Percentiles rank a stretch among this genome's conserved stretches.
Evolutionary conservation across 441 rosid genomes (phyloP).

Genomic region (Isatis lusitanica): DNA sequence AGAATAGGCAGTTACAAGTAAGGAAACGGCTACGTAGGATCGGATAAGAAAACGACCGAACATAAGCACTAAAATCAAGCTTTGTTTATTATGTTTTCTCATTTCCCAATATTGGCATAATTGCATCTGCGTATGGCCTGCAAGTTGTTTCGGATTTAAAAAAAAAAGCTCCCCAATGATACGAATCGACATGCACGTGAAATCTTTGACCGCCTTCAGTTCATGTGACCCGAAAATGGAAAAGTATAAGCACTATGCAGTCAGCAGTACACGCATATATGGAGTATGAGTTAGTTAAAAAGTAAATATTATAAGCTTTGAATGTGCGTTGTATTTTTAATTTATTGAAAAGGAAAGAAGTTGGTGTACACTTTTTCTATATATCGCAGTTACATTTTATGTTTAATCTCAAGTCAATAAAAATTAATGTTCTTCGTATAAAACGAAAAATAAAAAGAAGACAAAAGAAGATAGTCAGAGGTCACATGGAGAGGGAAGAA

Average conservation of each 20-base stretch:
- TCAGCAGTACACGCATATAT: background rate
- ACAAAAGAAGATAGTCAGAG: too few relatives aligned
- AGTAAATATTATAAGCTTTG: too few relatives aligned
- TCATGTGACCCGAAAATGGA: conserved; percentile 13
- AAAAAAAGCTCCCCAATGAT: background rate
- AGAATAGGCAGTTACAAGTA: background rate
- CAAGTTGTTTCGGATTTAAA: background rate
- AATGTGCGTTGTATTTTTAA: too few relatives aligned
- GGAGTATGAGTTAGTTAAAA: too few relatives aligned
- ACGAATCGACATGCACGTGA: conserved; percentile 18
- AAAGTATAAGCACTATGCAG: background rate
- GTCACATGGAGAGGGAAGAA: too few relatives aligned
- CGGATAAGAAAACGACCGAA: conserved; percentile 16
- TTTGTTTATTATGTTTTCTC: background rate
- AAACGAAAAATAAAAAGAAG: too few relatives aligned
- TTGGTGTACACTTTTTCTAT: too few relatives aligned
- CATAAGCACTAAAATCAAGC: background rate
- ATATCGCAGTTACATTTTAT: too few relatives aligned
- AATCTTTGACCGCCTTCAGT: conserved; percentile 22
- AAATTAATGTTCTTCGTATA: too few relatives aligned
- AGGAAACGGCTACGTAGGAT: background rate
- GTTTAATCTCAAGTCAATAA: too few relatives aligned
- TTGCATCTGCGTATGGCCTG: background rate
- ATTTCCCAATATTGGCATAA: background rate
- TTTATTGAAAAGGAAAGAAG: too few relatives aligned